phyloP scores from a whole-genome alignment of 345 rosid species.

The Acer saccharum region DNA sequence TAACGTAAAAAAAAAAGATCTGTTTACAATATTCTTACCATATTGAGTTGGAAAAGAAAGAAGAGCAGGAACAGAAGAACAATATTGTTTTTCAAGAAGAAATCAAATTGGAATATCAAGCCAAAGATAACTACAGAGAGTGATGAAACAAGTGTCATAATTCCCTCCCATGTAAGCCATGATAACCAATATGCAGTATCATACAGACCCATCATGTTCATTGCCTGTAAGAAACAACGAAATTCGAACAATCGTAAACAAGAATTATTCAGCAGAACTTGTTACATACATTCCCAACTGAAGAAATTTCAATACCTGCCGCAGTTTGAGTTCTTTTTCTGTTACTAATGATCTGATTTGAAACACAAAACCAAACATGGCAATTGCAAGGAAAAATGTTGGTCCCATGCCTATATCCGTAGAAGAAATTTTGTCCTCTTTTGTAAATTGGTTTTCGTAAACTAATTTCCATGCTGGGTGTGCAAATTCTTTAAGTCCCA shows the following conservation, averaged over 20 bases:
- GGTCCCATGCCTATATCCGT: conserved; percentile 53
- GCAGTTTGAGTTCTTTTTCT: conserved; percentile 95
- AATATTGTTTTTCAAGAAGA: conserved; percentile 83
- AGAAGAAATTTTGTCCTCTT: conserved; percentile 26
- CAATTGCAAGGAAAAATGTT: conserved; percentile 81
- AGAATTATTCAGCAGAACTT: background rate
- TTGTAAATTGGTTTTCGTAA: background rate
- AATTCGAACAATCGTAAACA: background rate
- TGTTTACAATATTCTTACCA: conserved; percentile 43
- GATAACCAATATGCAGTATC: conserved; percentile 91
- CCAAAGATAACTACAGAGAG: conserved; percentile 77
- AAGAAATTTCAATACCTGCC: conserved; percentile 58
- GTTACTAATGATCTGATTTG: conserved; percentile 72
- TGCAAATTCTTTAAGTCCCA: conserved; percentile 77
- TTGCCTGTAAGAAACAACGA: conserved; percentile 52
- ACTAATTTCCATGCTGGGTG: conserved; percentile 58
- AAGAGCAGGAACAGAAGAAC: conserved; percentile 77
- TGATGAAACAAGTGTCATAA: conserved; percentile 65
- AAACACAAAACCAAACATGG: conserved; percentile 88
- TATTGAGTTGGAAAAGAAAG: conserved; percentile 52
- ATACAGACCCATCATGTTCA: conserved; percentile 86
- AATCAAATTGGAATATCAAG: conserved; percentile 85
- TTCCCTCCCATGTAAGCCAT: conserved; percentile 91
- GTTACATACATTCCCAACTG: background rate
- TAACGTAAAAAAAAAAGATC: too few relatives aligned